Evolutionary conservation across 108 stramenopile genomes (phyloP), one percentile per base, ranked within the genome.

Genomic region (Nitzschia palea): DNA sequence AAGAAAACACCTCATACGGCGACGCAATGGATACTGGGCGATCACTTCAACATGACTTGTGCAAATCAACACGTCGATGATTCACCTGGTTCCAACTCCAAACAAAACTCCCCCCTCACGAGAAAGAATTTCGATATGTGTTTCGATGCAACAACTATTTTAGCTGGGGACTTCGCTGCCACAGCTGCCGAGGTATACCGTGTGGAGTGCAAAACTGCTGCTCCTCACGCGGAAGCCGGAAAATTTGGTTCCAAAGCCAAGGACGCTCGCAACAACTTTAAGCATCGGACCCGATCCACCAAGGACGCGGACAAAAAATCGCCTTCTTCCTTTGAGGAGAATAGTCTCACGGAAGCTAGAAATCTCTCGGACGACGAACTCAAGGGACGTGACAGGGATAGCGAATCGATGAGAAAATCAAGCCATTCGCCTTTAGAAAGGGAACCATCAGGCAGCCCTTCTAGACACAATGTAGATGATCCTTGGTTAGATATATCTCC

Each of bases 181-280:
- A 55, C 48, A 30, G 59, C 69, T 0, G 58, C 69, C 14, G 69
- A 70, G 29, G 59, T 57, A 12, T 70, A 61, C 29, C 58, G 69
- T 14, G 59, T 61, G 29, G 69, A 70, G 44, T 70, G 69, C 48
- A 52, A 47, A 53, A 54, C 23, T 34, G 65, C 36, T 33, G 54
- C 52, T 53, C 65, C n/a, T n/a, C n/a, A n/a, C n/a, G n/a, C n/a
- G n/a, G n/a, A n/a, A n/a, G n/a, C n/a, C n/a, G n/a, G n/a, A n/a
- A n/a, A n/a, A n/a, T n/a, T n/a, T n/a, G n/a, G n/a, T n/a, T n/a
- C n/a, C n/a, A n/a, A n/a, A n/a, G n/a, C n/a, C n/a, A n/a, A n/a
- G n/a, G n/a, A n/a, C n/a, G n/a, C n/a, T n/a, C n/a, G n/a, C n/a
- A n/a, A n/a, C n/a, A n/a, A n/a, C n/a, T n/a, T n/a, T n/a, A n/a